phyloP scores from a whole-genome alignment of 2,329 filamentous ascomycete species.

The Diaporthe humulicola region DNA sequence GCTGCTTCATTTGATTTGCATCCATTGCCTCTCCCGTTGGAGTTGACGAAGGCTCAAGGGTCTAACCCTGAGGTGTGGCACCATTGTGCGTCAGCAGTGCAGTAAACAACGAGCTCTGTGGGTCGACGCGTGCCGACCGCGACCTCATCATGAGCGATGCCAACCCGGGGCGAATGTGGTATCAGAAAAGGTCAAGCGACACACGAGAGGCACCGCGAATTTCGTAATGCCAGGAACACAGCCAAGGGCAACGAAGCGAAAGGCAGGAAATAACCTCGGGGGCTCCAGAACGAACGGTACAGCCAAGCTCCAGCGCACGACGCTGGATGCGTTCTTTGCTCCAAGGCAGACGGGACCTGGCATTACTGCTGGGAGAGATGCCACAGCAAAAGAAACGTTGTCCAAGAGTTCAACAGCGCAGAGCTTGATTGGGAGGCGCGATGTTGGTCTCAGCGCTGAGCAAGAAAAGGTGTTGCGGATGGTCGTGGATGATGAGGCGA shows the following conservation, averaged over 20 bases:
- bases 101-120: constrained; percentile 11
- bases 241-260: neutral
- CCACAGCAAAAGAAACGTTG: neutral
- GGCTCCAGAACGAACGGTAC: neutral
- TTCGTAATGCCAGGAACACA: neutral
- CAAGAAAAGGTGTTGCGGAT: constrained; percentile 76
- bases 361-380: too few species aligned
- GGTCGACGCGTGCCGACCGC: constrained; percentile 29
- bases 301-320: neutral
- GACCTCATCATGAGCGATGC: neutral
- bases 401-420: too few species aligned
- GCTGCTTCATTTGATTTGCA: too few species aligned
- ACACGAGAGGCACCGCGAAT: neutral
- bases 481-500: constrained; percentile 75
- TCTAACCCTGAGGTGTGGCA: neutral
- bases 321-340: constrained; percentile 26
- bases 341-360: neutral
- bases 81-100: too few species aligned
- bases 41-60: neutral
- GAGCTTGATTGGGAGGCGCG: too few species aligned
- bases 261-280: neutral
- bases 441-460: constrained; percentile 71
- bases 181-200: neutral
- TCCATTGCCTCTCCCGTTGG: neutral
- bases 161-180: neutral